These are phyloP conservation scores for Solanum dulcamara DNA, from an alignment of 257 asterid species.

Conservation along the genomic window DNA sequence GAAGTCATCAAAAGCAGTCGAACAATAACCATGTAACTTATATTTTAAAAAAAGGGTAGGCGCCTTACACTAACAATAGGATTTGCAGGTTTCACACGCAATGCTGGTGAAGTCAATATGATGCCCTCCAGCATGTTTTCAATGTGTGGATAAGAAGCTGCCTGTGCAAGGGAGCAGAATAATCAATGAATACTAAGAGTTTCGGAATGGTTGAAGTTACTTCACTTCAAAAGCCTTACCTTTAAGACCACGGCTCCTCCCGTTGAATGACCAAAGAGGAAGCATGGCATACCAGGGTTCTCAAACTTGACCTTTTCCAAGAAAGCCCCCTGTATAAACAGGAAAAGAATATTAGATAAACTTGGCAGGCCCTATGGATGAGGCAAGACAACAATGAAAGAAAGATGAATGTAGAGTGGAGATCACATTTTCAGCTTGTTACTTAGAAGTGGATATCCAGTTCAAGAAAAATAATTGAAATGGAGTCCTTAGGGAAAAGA, in stretches of 20 bases:
- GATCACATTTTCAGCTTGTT: neutral
- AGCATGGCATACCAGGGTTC: constrained; percentile 78
- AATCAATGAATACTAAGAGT: neutral
- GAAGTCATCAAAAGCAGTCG: neutral
- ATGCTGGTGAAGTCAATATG: constrained; percentile 92
- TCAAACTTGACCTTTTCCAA: constrained; percentile 63
- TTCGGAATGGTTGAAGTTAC: neutral
- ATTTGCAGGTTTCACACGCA: constrained; percentile 96
- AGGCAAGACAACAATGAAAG: neutral
- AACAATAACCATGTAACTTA: neutral
- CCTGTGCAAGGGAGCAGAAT: constrained; percentile 31
- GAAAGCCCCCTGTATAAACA: constrained; percentile 48
- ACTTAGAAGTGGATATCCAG: neutral
- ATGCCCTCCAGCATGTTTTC: constrained; percentile 86
- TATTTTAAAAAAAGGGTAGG: neutral
- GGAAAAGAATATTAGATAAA: neutral
- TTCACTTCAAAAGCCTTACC: constrained; percentile 27
- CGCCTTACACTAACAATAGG: constrained; percentile 86
- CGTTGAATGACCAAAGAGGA: constrained; percentile 94
- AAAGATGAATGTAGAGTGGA: neutral
- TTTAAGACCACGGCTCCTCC: constrained; percentile 97
- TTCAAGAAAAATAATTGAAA: neutral
- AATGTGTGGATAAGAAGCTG: constrained; percentile 65
- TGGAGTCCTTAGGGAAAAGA: neutral
- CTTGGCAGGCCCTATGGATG: neutral